These are phyloP conservation scores for Physaria fendleri DNA, from an alignment of 345 rosid genomes.

Conservation along the genomic window DNA sequence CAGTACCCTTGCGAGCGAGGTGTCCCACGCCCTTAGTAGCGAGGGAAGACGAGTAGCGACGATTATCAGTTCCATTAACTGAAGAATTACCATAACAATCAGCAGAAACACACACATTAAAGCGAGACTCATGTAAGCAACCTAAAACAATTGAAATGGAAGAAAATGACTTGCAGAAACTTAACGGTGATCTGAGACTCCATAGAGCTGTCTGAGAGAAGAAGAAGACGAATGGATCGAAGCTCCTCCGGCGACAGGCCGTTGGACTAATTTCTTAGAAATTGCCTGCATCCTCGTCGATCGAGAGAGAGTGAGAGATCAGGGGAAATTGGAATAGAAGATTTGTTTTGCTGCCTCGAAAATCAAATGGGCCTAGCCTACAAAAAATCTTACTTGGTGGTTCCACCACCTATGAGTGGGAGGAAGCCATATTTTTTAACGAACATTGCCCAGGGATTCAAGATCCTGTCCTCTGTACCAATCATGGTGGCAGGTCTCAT, in stretches of 20 bases:
- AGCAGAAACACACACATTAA: not conserved
- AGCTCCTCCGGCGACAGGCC: constrained; percentile 38
- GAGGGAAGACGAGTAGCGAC: constrained; percentile 59
- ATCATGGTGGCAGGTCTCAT: constrained; percentile 90
- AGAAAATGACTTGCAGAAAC: not conserved
- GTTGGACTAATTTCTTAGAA: constrained; percentile 57
- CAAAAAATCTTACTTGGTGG: constrained; percentile 42
- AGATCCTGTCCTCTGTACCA: constrained; percentile 84
- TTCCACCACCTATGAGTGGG: constrained; percentile 85
- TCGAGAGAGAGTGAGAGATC: constrained; percentile 15
- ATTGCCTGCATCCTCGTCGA: constrained; percentile 62
- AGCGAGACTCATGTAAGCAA: not conserved
- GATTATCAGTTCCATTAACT: constrained; percentile 58
- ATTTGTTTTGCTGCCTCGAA: not conserved
- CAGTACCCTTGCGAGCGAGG: constrained; percentile 96
- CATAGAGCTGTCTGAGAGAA: constrained; percentile 46
- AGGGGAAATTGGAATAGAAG: not conserved
- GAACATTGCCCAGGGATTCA: constrained; percentile 81
- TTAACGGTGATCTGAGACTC: constrained; percentile 52
- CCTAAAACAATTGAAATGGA: constrained; percentile 4
- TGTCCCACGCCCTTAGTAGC: constrained; percentile 65
- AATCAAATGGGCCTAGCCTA: constrained; percentile 1
- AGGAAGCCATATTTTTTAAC: constrained; percentile 72
- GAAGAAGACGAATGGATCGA: constrained; percentile 32
- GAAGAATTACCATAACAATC: not conserved